phyloP scores from a whole-genome alignment of 1,284 basidiomycete genomes.

The Rhizoctonia solani region DNA sequence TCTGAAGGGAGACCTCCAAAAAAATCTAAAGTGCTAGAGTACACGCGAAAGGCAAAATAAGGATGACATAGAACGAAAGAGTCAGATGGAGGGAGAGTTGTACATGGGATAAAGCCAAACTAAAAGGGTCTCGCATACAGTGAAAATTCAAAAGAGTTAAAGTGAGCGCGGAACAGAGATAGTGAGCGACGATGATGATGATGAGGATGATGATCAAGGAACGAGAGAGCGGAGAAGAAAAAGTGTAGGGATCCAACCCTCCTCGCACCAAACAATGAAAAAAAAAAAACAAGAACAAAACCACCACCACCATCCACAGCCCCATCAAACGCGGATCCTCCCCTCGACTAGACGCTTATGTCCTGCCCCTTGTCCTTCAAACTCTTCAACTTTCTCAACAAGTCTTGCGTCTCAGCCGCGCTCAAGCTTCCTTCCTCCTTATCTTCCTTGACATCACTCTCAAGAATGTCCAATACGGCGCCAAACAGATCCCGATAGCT shows the following conservation, averaged over 20 bases:
- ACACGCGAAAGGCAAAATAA: background rate
- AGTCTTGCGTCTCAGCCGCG: slow-evolving; percentile 53
- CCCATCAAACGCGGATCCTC: too few species aligned
- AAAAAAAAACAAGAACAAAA: background rate
- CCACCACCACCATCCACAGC: background rate
- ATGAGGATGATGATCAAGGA: background rate
- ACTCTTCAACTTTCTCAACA: slow-evolving; percentile 61
- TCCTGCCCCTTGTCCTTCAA: slow-evolving; percentile 58
- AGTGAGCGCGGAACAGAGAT: background rate
- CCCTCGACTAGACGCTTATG: slow-evolving; percentile 36
- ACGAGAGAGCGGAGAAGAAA: background rate
- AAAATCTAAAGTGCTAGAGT: background rate
- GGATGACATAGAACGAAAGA: background rate
- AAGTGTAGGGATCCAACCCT: too few species aligned
- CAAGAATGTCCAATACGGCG: slow-evolving; percentile 76
- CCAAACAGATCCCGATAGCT: slow-evolving; percentile 73
- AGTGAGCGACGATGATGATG: background rate
- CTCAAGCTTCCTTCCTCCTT: slow-evolving; percentile 36
- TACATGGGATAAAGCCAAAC: slow-evolving; percentile 1
- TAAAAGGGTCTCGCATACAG: slow-evolving; percentile 3
- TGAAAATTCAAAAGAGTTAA: background rate
- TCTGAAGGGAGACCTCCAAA: background rate
- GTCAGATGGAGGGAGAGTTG: background rate
- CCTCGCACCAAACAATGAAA: background rate
- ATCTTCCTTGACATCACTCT: slow-evolving; percentile 69